These are phyloP conservation scores for Cucurbita ficifolia DNA, from an alignment of 306 rosid species.

Conservation along the genomic window DNA sequence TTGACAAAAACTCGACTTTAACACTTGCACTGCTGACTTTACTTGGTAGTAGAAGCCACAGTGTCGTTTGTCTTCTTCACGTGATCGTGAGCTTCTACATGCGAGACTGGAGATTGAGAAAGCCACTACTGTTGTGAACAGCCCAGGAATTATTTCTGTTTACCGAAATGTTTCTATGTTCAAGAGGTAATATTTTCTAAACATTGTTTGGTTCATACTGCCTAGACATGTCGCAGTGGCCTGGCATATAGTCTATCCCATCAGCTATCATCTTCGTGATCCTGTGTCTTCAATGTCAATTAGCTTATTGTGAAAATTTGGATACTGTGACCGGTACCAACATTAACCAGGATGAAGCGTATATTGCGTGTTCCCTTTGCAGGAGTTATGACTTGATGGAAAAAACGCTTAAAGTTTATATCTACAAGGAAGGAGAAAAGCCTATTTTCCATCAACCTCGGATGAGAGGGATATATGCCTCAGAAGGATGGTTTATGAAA, in stretches of 20 bases:
- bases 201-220: not conserved
- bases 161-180: slow-evolving; percentile 55
- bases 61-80: slow-evolving; percentile 30
- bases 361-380: slow-evolving; percentile 7
- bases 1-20: slow-evolving; percentile 6
- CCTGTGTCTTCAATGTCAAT: not conserved
- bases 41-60: slow-evolving; percentile 37
- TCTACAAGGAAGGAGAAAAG: slow-evolving; percentile 68
- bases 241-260: not conserved
- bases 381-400: slow-evolving; percentile 90
- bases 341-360: not conserved
- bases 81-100: slow-evolving; percentile 49
- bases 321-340: not conserved
- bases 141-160: slow-evolving; percentile 39
- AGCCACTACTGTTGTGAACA: slow-evolving; percentile 24
- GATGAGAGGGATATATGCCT: slow-evolving; percentile 77
- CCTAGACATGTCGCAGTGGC: not conserved
- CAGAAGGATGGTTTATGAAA: slow-evolving; percentile 95
- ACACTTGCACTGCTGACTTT: slow-evolving; percentile 18
- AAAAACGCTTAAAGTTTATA: slow-evolving; percentile 53
- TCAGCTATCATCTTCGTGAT: not conserved
- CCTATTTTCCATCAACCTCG: slow-evolving; percentile 78
- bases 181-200: slow-evolving; percentile 33
- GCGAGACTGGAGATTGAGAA: slow-evolving; percentile 52
- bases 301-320: not conserved